Evolutionary conservation across 2,329 filamentous ascomycete species (phyloP).

Genomic region (Fusarium udum): DNA sequence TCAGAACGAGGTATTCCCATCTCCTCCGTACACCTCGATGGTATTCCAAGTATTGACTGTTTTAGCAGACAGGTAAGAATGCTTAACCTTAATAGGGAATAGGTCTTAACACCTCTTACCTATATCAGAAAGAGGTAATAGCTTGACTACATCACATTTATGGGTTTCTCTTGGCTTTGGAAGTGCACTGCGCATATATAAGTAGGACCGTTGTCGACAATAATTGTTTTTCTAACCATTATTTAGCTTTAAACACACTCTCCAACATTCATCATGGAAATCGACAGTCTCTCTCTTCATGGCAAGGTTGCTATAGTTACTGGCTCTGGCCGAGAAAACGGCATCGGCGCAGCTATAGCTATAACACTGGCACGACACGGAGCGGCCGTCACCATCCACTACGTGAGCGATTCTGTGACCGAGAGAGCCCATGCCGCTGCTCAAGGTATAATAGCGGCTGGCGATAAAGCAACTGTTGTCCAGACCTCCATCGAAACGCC

Average conservation of each 20-base stretch:
- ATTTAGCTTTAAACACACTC: accelerated
- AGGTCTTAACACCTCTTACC: background rate
- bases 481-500: background rate
- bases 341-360: background rate
- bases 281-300: background rate
- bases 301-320: background rate
- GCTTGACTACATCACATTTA: no score
- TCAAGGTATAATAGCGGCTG: background rate
- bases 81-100: background rate
- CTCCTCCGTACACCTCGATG: no score
- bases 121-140: background rate
- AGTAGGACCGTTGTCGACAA: background rate
- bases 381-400: background rate
- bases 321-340: background rate
- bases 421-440: background rate
- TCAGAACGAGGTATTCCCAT: background rate
- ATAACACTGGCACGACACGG: background rate
- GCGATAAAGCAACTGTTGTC: accelerated
- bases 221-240: background rate
- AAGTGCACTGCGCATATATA: background rate
- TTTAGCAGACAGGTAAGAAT: background rate
- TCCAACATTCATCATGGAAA: accelerated
- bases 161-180: no score
- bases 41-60: background rate
- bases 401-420: background rate